phyloP scores from a whole-genome alignment of 495 filamentous ascomycete species.

The Daldinia bambusicola region DNA sequence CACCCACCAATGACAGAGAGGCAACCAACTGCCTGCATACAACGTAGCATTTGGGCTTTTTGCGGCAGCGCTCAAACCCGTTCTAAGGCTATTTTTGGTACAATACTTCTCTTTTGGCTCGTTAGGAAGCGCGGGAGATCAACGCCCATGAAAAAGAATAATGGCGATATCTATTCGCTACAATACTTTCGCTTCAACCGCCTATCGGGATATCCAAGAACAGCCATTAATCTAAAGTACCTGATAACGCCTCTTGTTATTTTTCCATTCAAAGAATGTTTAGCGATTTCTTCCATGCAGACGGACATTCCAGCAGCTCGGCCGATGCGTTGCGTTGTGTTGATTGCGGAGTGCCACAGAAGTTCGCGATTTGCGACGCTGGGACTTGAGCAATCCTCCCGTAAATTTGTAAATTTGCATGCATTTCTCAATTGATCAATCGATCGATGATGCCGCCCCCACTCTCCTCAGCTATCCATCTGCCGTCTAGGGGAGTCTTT shows the following conservation, averaged over 20 bases:
- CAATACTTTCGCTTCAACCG: conserved; percentile 26
- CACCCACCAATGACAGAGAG: conserved; percentile 29
- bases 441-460: background rate
- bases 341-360: conserved; percentile 25
- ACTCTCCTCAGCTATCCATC: background rate
- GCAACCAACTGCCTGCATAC: conserved; percentile 38
- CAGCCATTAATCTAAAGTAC: conserved; percentile 21
- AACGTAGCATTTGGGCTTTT: conserved; percentile 39
- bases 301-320: conserved; percentile 35
- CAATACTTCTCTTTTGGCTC: conserved; percentile 13
- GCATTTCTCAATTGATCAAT: conserved; percentile 32
- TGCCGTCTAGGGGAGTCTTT: background rate
- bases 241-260: conserved; percentile 29
- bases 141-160: conserved; percentile 16
- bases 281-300: conserved; percentile 37
- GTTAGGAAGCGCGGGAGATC: conserved; percentile 43
- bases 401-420: conserved; percentile 28
- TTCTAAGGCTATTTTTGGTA: conserved; percentile 40
- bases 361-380: conserved; percentile 36
- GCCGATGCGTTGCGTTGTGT: conserved; percentile 14
- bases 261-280: conserved; percentile 35
- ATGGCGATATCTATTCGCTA: conserved; percentile 13
- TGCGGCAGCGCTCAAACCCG: conserved; percentile 4
- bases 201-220: conserved; percentile 28
- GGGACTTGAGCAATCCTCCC: conserved; percentile 36